Evolutionary conservation across 495 filamentous ascomycete genomes (phyloP).

Genomic region (Astrocystis sublimbata): DNA sequence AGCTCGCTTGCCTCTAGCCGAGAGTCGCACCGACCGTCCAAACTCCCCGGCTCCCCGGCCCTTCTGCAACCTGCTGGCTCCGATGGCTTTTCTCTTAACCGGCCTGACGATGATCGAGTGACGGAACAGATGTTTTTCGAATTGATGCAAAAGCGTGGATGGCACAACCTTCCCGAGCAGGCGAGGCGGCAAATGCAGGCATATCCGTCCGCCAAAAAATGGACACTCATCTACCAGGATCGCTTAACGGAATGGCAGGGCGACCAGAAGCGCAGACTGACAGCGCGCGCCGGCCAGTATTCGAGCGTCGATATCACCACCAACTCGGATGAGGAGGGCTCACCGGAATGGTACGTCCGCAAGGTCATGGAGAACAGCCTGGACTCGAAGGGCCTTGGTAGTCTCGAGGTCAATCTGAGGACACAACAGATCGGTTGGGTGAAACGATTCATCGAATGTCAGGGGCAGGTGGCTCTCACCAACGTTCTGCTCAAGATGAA

Average conservation of each 20-base stretch:
- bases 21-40: conserved; percentile 54
- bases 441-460: conserved; percentile 92
- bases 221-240: conserved; percentile 96
- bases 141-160: conserved; percentile 95
- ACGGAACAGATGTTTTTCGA: conserved; percentile 92
- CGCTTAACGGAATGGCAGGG: conserved; percentile 89
- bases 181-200: conserved; percentile 92
- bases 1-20: conserved; percentile 49
- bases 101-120: conserved; percentile 77
- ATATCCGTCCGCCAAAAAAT: conserved; percentile 92
- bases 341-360: conserved; percentile 96
- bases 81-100: conserved; percentile 63
- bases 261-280: conserved; percentile 82
- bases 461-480: conserved; percentile 94
- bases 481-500: conserved; percentile 94
- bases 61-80: conserved; percentile 46
- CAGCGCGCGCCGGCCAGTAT: conserved; percentile 66
- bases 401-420: conserved; percentile 87
- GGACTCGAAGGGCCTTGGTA: conserved; percentile 84
- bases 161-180: conserved; percentile 95
- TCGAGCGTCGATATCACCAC: conserved; percentile 59
- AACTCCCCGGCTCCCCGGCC: conserved; percentile 45
- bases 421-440: conserved; percentile 99
- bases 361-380: conserved; percentile 96
- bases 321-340: conserved; percentile 88